Base-by-base conservation (phyloP, 148 eudicot species). In the Suaeda aralocaspica region DNA sequence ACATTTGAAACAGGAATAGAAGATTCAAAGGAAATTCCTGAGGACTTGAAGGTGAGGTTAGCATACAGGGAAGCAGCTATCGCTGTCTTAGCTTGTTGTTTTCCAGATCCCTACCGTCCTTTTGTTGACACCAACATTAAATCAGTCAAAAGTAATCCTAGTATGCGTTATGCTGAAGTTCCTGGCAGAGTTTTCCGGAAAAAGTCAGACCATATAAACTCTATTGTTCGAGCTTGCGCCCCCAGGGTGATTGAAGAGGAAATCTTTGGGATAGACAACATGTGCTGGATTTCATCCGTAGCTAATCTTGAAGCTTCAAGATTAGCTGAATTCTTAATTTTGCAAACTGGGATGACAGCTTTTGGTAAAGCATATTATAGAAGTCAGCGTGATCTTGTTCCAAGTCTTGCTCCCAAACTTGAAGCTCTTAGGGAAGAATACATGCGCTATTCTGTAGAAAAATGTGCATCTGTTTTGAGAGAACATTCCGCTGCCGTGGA, bases 1-100 rank as follows among this genome's bases (percentile, higher is more conserved):
- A 89, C 93, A 59, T 92, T 92, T 71, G 96, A 92, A 85, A 92
- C 96, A 4, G 96, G 98, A 51, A 96, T 85, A 84, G 98, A 92
- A 85, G 96, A 92, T 81, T 82, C 72, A 64, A 80, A 72, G 39
- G 86, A 78, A 52, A 87, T 90, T 69, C 96, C 96, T 3, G 98
- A 88, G 67, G 98, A 92, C 25, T 70, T 92, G 71, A 90, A 81
- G 78, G 73, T 88, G 56, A 90, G 98, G 78, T 69, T 90, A 81
- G 98, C 96, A 36, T 92, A 92, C 74, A 71, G 98, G 56, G 98
- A 92, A 87, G 98, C 98, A 55, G 92, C 96, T 68, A 88, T 90
- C 67, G 89, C 94, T 78, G 75, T 92, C 73, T 85, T 92, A 65
- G 96, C 94, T 42, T 92, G 96, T 80, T 83, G 74, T 76, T 84